Conservation (phyloP, 345 rosid genomes). For the Acer saccharum region DNA sequence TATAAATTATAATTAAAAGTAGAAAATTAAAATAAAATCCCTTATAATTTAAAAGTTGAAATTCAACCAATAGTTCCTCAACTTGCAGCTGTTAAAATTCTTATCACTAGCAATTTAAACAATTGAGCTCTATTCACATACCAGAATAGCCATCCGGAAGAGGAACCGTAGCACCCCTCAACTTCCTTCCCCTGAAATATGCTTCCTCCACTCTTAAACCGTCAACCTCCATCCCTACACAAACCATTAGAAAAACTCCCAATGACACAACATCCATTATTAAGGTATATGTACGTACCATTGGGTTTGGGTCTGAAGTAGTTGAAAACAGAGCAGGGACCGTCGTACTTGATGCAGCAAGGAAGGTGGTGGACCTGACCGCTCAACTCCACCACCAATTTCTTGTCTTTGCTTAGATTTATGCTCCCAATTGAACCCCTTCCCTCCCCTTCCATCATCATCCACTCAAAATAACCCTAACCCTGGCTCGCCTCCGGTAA, state of each 20-base stretch:
- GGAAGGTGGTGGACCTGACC: slow-evolving; percentile 75
- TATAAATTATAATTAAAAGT: too few relatives aligned
- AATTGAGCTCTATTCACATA: slow-evolving; percentile 18
- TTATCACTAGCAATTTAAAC: too few relatives aligned
- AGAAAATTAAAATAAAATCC: too few relatives aligned
- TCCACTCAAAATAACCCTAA: slow-evolving; percentile 1
- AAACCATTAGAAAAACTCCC: neutral
- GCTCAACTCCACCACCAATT: slow-evolving; percentile 41
- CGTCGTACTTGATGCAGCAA: slow-evolving; percentile 76
- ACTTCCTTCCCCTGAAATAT: slow-evolving; percentile 82
- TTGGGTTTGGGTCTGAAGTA: slow-evolving; percentile 75
- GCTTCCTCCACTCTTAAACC: slow-evolving; percentile 71
- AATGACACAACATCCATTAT: neutral
- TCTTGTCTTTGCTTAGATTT: slow-evolving; percentile 32
- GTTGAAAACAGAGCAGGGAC: slow-evolving; percentile 68
- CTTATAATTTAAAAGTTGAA: too few relatives aligned
- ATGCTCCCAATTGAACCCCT: slow-evolving; percentile 37
- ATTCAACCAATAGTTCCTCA: too few relatives aligned
- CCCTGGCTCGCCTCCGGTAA: slow-evolving; percentile 75
- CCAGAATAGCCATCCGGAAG: slow-evolving; percentile 77
- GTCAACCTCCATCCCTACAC: slow-evolving; percentile 57
- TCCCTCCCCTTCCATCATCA: slow-evolving; percentile 25
- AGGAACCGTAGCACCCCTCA: slow-evolving; percentile 68
- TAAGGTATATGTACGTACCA: slow-evolving; percentile 33
- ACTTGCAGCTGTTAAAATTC: too few relatives aligned